phyloP scores from a whole-genome alignment of 345 rosid genomes.

The Lepidium aucheri region DNA sequence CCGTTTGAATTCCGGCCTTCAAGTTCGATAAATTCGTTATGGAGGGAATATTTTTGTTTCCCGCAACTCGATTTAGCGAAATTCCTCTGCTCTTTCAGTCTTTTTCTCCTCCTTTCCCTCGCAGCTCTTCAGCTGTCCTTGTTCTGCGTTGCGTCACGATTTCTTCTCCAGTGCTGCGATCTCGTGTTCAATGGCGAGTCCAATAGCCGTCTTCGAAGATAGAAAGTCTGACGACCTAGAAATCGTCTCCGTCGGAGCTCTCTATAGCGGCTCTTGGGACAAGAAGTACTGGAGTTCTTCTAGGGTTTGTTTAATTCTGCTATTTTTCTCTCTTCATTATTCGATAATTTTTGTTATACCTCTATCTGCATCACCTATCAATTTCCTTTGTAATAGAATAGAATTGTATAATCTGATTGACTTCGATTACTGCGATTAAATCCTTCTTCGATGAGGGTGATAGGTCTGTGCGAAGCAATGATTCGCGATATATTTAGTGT shows the following conservation, averaged over 20 bases:
- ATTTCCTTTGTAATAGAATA: background rate
- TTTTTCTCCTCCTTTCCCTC: background rate
- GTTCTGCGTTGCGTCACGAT: background rate
- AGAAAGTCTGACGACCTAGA: slow-evolving; percentile 51
- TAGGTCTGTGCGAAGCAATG: background rate
- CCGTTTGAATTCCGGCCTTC: background rate
- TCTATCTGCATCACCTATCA: background rate
- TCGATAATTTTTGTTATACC: background rate
- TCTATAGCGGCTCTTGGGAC: slow-evolving; percentile 66
- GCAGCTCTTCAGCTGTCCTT: background rate
- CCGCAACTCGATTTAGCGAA: slow-evolving; percentile 7
- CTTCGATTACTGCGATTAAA: background rate
- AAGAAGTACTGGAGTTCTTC: slow-evolving; percentile 96
- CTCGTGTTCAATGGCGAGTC: slow-evolving; percentile 33
- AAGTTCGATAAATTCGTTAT: background rate
- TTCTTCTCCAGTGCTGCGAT: background rate
- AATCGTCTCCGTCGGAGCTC: slow-evolving; percentile 66
- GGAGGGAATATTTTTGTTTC: slow-evolving; percentile 21
- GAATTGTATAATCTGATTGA: background rate
- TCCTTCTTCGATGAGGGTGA: background rate
- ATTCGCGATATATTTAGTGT: background rate
- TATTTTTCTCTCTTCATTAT: background rate
- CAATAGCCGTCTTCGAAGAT: slow-evolving; percentile 24
- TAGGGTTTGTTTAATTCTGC: slow-evolving; percentile 51
- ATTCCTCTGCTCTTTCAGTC: background rate